These are phyloP conservation scores for Isoetes taiwanensis DNA, from an alignment of 75 land plant species.

Conservation along the genomic window DNA sequence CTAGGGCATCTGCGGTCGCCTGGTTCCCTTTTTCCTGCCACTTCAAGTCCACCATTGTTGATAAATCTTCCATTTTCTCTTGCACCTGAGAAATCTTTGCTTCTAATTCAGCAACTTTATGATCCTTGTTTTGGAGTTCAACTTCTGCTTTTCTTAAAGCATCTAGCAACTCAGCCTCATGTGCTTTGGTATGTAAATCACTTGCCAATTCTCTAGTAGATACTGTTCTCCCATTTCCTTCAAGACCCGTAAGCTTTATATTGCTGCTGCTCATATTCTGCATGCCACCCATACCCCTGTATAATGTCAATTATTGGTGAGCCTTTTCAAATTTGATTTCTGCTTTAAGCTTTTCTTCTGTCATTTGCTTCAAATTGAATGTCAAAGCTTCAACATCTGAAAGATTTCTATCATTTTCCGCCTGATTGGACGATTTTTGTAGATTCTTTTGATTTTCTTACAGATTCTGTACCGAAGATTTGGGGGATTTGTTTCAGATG, in stretches of 20 bases:
- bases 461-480: slow-evolving; percentile 69
- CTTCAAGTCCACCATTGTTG: neutral
- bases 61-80: neutral
- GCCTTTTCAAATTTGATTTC: slow-evolving; percentile 27
- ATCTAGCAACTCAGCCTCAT: no score
- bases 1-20: no score
- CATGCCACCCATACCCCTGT: neutral
- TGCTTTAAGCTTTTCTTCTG: slow-evolving; percentile 31
- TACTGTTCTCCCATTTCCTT: slow-evolving; percentile 25
- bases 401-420: slow-evolving; percentile 34
- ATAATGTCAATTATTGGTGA: slow-evolving; percentile 29
- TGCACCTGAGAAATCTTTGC: neutral
- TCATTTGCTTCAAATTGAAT: slow-evolving; percentile 22
- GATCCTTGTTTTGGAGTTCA: slow-evolving; percentile 11
- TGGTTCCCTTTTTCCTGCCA: no score
- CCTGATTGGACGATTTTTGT: no score
- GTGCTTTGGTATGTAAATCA: slow-evolving; percentile 5
- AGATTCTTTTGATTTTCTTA: no score
- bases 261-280: slow-evolving; percentile 5
- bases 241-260: slow-evolving; percentile 20
- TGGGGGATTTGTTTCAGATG: slow-evolving; percentile 93
- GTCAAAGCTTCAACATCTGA: slow-evolving; percentile 34
- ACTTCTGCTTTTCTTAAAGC: neutral
- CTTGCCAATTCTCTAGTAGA: slow-evolving; percentile 22
- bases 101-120: neutral